These are phyloP conservation scores for Cercospora canescens DNA, from an alignment of 2,329 filamentous ascomycete genomes.

Conservation along the genomic window DNA sequence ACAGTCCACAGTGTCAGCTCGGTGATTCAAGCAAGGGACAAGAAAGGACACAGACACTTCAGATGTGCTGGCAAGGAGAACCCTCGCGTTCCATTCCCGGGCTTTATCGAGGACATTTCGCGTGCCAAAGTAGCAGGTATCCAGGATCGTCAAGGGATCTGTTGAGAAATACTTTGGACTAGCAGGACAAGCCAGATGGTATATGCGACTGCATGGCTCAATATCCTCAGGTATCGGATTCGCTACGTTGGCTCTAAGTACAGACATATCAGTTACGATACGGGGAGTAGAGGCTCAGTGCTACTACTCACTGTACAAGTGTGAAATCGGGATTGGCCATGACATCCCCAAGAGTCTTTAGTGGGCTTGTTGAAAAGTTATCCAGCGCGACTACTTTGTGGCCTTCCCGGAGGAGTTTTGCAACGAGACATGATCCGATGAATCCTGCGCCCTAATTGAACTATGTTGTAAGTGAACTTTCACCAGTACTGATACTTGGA, in stretches of 20 bases:
- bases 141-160: neutral
- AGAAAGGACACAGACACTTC: conserved; percentile 4
- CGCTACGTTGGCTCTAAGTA: neutral
- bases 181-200: conserved; percentile 1
- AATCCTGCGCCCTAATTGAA: neutral
- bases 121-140: neutral
- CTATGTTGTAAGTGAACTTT: too few relatives aligned
- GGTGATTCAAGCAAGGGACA: too few relatives aligned
- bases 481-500: neutral
- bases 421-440: neutral
- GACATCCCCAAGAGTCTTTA: neutral
- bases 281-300: too few relatives aligned
- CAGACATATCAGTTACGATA: neutral
- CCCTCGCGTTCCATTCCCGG: neutral
- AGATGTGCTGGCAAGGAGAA: neutral
- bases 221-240: neutral
- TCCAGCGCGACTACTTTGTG: neutral
- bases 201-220: neutral
- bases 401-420: neutral
- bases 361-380: neutral
- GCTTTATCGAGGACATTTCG: neutral
- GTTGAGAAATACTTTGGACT: neutral
- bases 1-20: neutral
- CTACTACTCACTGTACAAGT: neutral
- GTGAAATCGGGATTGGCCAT: neutral